A percentile compares a stretch with the other conserved stretches of the same genome.
phyloP scores from a whole-genome alignment of 176 grass and related monocot genomes.

The Lolium perenne region DNA sequence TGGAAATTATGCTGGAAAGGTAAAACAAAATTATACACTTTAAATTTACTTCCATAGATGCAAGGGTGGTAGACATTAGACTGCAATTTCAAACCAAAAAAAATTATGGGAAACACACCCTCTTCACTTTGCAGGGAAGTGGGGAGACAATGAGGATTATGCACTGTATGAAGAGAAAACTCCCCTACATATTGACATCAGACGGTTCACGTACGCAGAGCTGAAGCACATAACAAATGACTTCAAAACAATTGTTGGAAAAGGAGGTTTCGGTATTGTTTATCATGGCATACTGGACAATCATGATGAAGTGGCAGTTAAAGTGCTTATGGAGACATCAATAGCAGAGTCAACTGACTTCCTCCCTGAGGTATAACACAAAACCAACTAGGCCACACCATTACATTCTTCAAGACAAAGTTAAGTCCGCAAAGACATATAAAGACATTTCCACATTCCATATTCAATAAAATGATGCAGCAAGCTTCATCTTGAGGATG shows the following conservation, averaged over 20 bases:
- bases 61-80: background rate
- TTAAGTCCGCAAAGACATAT: background rate
- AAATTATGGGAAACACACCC: background rate
- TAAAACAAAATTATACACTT: background rate
- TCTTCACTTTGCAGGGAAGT: background rate
- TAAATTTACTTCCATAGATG: background rate
- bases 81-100: background rate
- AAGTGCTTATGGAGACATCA: slow-evolving; percentile 46
- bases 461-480: background rate
- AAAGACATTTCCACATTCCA: background rate
- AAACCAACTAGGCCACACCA: background rate
- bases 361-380: slow-evolving; percentile 44
- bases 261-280: slow-evolving; percentile 60
- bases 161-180: slow-evolving; percentile 47
- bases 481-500: background rate
- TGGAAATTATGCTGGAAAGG: slow-evolving; percentile 31
- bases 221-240: slow-evolving; percentile 44
- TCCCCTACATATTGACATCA: slow-evolving; percentile 42
- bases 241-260: slow-evolving; percentile 43
- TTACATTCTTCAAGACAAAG: background rate
- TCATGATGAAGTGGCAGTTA: slow-evolving; percentile 48
- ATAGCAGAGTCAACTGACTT: slow-evolving; percentile 46
- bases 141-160: background rate
- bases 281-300: slow-evolving; percentile 56
- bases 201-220: slow-evolving; percentile 48